phyloP scores from a whole-genome alignment of 1,284 basidiomycete species.

The Trametes versicolor region DNA sequence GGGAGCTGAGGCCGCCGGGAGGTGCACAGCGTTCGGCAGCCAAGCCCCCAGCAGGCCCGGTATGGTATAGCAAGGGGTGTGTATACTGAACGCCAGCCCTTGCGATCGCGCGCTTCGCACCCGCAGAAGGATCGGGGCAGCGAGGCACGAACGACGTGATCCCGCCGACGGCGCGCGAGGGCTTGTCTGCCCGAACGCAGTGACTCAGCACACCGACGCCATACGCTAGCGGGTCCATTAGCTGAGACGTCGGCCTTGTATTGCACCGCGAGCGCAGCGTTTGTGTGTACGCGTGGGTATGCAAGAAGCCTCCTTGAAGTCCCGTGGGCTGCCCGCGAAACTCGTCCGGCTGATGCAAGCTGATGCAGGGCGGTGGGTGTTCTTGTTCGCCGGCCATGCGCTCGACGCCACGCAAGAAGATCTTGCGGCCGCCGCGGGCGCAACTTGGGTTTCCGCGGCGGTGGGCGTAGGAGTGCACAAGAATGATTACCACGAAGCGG shows the following conservation, averaged over 20 bases:
- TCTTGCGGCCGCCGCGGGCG: not conserved
- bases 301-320: not conserved
- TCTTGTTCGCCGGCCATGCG: not conserved
- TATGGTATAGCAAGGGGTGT: conserved; percentile 23
- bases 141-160: conserved; percentile 5
- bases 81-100: conserved; percentile 35
- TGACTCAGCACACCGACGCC: too few relatives aligned
- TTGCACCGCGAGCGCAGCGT: not conserved
- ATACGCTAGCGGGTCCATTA: too few relatives aligned
- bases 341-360: not conserved
- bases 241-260: too few relatives aligned
- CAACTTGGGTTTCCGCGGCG: not conserved
- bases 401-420: not conserved
- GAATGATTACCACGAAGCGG: conserved; percentile 10
- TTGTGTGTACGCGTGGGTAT: not conserved
- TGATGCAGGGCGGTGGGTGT: not conserved
- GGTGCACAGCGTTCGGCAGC: conserved; percentile 7
- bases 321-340: not conserved
- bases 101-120: conserved; percentile 17
- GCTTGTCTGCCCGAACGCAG: not conserved
- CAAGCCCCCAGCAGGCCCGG: not conserved
- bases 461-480: conserved; percentile 5
- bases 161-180: conserved; percentile 13
- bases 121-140: conserved; percentile 12
- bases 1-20: not conserved